A percentile compares a stretch with the other conserved stretches of the same genome.
These are phyloP conservation scores for Coccomyxa subellipsoidea DNA, from an alignment of 163 green algal species.

Conservation along the genomic window DNA sequence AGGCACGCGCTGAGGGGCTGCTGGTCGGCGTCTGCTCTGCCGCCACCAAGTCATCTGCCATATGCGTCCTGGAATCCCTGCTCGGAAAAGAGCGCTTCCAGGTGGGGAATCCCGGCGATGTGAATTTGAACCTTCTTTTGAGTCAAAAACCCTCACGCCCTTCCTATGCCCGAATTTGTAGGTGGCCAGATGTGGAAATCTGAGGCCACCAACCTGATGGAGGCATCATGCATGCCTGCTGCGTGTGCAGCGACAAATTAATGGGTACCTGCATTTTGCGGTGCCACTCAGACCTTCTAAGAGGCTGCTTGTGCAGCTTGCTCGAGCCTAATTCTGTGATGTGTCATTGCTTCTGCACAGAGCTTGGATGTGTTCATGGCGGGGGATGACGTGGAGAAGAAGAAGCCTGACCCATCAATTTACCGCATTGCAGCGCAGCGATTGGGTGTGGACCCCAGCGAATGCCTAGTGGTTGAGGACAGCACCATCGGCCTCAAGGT, in stretches of 20 bases:
- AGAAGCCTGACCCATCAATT: constrained; percentile 85
- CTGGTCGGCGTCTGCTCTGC: constrained; percentile 84
- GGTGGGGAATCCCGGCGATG: not conserved
- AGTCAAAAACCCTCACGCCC: too few relatives aligned
- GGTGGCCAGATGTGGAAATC: too few relatives aligned
- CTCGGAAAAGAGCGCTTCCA: constrained; percentile 71
- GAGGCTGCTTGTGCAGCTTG: too few relatives aligned
- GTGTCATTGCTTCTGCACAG: too few relatives aligned
- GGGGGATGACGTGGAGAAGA: constrained; percentile 73
- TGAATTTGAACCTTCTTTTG: too few relatives aligned
- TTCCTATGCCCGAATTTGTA: too few relatives aligned
- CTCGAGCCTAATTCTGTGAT: too few relatives aligned
- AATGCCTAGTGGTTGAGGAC: constrained; percentile 86
- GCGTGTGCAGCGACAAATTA: too few relatives aligned
- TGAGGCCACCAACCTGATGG: too few relatives aligned
- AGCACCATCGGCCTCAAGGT: constrained; percentile 67
- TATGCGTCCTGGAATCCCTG: constrained; percentile 70
- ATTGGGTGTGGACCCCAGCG: constrained; percentile 54
- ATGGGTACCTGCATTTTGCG: too few relatives aligned
- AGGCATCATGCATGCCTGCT: too few relatives aligned
- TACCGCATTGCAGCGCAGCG: constrained; percentile 79
- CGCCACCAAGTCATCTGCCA: constrained; percentile 74
- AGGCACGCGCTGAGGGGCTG: constrained; percentile 68
- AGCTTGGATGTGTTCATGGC: constrained; percentile 82
- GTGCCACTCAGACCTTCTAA: too few relatives aligned